Evolutionary conservation across 2,329 filamentous ascomycete genomes (phyloP).

Genomic region (Berkeleyomyces basicola): DNA sequence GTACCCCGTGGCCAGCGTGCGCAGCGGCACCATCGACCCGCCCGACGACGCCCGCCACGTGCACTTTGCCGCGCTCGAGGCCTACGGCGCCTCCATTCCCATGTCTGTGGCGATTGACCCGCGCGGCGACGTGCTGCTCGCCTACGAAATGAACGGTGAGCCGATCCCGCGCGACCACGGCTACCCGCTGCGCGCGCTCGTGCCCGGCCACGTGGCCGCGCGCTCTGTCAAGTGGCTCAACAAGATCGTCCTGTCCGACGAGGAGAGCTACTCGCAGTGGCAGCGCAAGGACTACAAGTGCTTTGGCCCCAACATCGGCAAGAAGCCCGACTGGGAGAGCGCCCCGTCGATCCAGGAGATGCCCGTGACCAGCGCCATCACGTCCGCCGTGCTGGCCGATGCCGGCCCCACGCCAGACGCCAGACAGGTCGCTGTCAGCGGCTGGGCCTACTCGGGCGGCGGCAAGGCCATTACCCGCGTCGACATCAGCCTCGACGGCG

Average conservation of each 20-base stretch:
- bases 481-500: conserved; percentile 47
- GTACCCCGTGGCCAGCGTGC: conserved; percentile 23
- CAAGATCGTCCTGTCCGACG: conserved; percentile 45
- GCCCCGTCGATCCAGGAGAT: conserved; percentile 51
- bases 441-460: conserved; percentile 53
- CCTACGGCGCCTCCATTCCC: conserved; percentile 45
- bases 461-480: conserved; percentile 50
- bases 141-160: conserved; percentile 50
- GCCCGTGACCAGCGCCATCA: conserved; percentile 52
- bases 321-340: conserved; percentile 42
- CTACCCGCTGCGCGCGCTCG: conserved; percentile 43
- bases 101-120: conserved; percentile 41
- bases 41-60: conserved; percentile 30
- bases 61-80: conserved; percentile 41
- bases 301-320: conserved; percentile 44
- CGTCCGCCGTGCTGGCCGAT: conserved; percentile 22
- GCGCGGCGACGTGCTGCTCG: conserved; percentile 46
- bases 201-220: conserved; percentile 50
- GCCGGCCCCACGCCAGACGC: conserved; percentile 13
- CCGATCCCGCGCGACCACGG: conserved; percentile 49
- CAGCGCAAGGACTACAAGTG: conserved; percentile 52
- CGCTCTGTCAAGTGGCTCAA: conserved; percentile 54
- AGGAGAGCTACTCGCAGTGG: conserved; percentile 50
- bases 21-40: not conserved
- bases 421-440: conserved; percentile 29